Evolutionary conservation across 345 rosid species (phyloP).

Genomic region (Brassica juncea): DNA sequence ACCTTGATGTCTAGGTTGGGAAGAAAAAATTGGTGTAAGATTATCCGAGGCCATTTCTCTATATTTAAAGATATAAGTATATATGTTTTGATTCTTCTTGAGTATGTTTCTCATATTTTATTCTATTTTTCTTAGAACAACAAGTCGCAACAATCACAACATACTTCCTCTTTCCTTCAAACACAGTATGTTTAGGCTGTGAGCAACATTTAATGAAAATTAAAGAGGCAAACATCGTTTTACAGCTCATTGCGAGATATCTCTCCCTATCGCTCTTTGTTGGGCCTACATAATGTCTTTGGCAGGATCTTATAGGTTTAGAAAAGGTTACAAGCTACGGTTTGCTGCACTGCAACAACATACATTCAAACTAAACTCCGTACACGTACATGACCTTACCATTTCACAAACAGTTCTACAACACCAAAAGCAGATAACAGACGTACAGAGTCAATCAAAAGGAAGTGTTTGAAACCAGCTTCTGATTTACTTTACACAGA

Average conservation of each 20-base stretch:
- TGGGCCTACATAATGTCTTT: not conserved
- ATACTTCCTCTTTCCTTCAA: not conserved
- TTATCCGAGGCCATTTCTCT: not conserved
- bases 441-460: slow-evolving; percentile 17
- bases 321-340: not conserved
- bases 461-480: not conserved
- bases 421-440: slow-evolving; percentile 13
- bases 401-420: slow-evolving; percentile 1
- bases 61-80: too few relatives aligned
- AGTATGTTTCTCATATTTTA: too few relatives aligned
- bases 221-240: not conserved
- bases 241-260: not conserved
- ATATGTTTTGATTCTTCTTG: too few relatives aligned
- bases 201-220: too few relatives aligned
- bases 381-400: not conserved
- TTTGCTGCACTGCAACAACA: not conserved
- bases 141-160: not conserved
- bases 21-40: not conserved
- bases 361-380: not conserved
- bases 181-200: not conserved
- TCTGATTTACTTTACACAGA: not conserved
- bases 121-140: too few relatives aligned
- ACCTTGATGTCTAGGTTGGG: not conserved
- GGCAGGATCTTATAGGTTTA: not conserved
- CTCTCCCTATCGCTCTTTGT: not conserved